phyloP scores from a whole-genome alignment of 208 protist species.

The Trypanosoma platydactyli region DNA sequence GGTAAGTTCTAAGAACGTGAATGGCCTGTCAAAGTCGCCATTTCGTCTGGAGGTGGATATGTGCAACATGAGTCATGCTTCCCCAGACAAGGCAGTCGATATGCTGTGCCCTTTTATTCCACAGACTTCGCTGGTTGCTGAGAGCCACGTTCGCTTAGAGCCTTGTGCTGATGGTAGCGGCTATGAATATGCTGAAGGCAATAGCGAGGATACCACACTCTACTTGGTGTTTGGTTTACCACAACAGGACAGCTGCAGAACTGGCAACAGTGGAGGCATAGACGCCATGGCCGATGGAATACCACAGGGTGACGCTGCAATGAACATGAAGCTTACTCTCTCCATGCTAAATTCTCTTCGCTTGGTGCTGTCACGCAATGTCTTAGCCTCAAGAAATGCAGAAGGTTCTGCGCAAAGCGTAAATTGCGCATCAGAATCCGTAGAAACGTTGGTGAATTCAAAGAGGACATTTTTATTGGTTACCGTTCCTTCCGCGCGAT shows the following conservation, averaged over 20 bases:
- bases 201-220: slow-evolving; percentile 1
- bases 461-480: slow-evolving; percentile 5
- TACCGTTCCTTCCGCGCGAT: slow-evolving; percentile 10
- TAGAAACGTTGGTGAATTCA: neutral
- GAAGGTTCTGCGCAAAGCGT: too few relatives aligned
- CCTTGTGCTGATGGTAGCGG: slow-evolving; percentile 15
- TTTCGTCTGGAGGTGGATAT: slow-evolving; percentile 7
- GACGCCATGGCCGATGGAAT: neutral
- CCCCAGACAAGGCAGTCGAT: neutral
- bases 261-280: neutral
- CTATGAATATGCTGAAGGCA: slow-evolving; percentile 21
- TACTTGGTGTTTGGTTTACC: slow-evolving; percentile 10
- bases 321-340: slow-evolving; percentile 15
- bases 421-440: neutral
- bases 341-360: slow-evolving; percentile 4
- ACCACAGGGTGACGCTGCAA: neutral
- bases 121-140: slow-evolving; percentile 1
- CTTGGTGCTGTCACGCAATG: neutral
- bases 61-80: neutral
- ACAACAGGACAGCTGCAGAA: neutral
- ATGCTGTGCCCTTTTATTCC: slow-evolving; percentile 7
- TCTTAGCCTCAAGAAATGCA: neutral
- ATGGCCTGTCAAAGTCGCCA: neutral
- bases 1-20: neutral
- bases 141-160: slow-evolving; percentile 16